Conservation (phyloP, 345 rosid species). For the Acer campestre region DNA sequence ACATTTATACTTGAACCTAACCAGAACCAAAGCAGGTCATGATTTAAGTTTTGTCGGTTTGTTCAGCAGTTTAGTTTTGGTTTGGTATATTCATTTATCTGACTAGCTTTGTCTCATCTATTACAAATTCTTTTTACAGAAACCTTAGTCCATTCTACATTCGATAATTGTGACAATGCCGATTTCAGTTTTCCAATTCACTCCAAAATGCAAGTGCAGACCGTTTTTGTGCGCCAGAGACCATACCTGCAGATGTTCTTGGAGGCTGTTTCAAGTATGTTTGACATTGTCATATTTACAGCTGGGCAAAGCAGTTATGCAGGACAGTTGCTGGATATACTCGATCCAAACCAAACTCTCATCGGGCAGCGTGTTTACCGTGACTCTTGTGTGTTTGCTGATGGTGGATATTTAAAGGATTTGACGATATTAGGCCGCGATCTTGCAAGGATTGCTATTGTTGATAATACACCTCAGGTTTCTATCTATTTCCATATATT, state of each 20-base stretch:
- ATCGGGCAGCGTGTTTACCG: conserved; percentile 25
- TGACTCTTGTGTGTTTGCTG: conserved; percentile 22
- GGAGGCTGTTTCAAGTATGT: conserved; percentile 30
- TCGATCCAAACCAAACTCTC: conserved; percentile 29
- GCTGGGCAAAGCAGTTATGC: conserved; percentile 25
- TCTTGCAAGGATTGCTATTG: conserved; percentile 30
- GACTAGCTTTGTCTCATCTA: neutral
- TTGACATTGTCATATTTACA: conserved; percentile 26
- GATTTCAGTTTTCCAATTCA: conserved; percentile 22
- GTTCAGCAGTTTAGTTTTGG: neutral
- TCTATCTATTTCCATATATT: neutral
- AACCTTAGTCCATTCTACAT: conserved; percentile 27
- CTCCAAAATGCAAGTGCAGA: conserved; percentile 27
- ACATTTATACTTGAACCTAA: neutral
- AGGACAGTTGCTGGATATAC: conserved; percentile 23
- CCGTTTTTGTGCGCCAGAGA: conserved; percentile 24
- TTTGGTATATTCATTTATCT: neutral
- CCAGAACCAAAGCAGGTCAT: conserved; percentile 2
- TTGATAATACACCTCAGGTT: conserved; percentile 27
- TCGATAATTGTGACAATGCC: conserved; percentile 13
- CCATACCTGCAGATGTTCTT: conserved; percentile 21
- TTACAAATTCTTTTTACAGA: conserved; percentile 2
- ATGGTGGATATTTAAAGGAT: conserved; percentile 27
- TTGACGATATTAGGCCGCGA: conserved; percentile 24
- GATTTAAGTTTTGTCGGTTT: neutral